Evolutionary conservation across 805 yeast genomes (phyloP), one percentile per base, ranked within the genome.

Genomic region (Sugiyamaella chiloensis): DNA sequence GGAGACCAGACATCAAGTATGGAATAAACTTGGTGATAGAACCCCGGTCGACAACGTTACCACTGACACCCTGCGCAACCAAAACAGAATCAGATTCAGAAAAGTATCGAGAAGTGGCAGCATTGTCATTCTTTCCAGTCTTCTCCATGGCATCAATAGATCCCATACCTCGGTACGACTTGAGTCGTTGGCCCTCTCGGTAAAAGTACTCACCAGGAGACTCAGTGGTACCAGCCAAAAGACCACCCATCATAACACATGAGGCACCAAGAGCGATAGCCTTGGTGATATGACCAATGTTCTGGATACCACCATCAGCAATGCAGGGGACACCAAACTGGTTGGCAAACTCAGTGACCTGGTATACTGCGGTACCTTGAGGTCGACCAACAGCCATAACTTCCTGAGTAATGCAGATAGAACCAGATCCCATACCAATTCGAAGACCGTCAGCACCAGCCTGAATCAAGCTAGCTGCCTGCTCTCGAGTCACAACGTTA

Each of bases 341-440:
- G 72, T 83, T 84, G 58, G 98, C 95, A 66, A 93, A 90, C 75
- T 91, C 90, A 56, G 93, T 78, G 47, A 93, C 99, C 58, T 81
- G 84, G 78, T 80, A 90, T 47, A 93, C 98, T 52, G 99, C 99
- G 58, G 98, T 89, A 74, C 98, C 99, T 77, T 93, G 99, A 53
- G 99, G 99, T 79, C 99, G 89, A 74, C 99, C 99, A 74, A 96
- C 95, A 45, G 99, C 99, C 99, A 93, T 93, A 52, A 93, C 99
- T 75, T 93, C 99, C 76, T 93, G 99, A 46, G 99, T 93, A 68
- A 93, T 93, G 80, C 99, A 93, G 68, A 95, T 95, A 54, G 97
- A 88, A 64, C 99, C 99, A 27, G 98, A 87, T 67, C 99, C 99
- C 99, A 93, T 93, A 75, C 99, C 99, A 60, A 93, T 91, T 80